Evolutionary conservation across 169 alveolate species (phyloP).

Genomic region (Eimeria maxima): DNA sequence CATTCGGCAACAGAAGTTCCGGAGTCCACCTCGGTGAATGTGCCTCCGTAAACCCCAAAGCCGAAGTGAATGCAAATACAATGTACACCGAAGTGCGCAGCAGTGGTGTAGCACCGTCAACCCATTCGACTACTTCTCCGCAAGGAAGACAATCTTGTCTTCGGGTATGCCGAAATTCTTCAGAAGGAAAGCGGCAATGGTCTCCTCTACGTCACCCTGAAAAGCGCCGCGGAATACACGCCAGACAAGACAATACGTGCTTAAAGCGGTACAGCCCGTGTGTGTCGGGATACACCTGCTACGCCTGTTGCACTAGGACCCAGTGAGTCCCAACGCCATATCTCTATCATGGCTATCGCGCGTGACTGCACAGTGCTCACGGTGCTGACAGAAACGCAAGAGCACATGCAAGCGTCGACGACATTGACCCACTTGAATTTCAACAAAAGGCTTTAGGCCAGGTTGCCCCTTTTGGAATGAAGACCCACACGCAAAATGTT

Average conservation of each 20-base stretch:
- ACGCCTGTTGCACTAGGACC: too few relatives aligned
- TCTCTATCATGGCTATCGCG: too few relatives aligned
- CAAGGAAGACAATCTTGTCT: slow-evolving; percentile 41
- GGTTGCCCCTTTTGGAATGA: slow-evolving; percentile 75
- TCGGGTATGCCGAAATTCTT: slow-evolving; percentile 47
- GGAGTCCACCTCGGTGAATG: not conserved
- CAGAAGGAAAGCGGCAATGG: slow-evolving; percentile 42
- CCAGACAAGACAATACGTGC: not conserved
- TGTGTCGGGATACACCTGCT: too few relatives aligned
- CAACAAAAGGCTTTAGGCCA: slow-evolving; percentile 50
- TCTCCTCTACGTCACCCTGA: slow-evolving; percentile 67
- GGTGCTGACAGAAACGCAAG: not conserved
- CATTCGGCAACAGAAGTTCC: not conserved
- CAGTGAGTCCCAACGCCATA: not conserved
- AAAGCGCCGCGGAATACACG: not conserved
- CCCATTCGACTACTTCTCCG: slow-evolving; percentile 21
- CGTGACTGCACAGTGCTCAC: not conserved
- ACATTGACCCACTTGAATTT: slow-evolving; percentile 36
- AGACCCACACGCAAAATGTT: slow-evolving; percentile 66
- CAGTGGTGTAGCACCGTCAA: not conserved
- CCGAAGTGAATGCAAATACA: not conserved
- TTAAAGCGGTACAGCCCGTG: not conserved
- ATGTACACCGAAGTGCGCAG: not conserved
- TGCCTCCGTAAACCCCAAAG: not conserved
- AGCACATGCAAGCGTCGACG: not conserved